These are phyloP conservation scores for Babesia divergens DNA, from an alignment of 169 alveolate genomes.

Conservation along the genomic window DNA sequence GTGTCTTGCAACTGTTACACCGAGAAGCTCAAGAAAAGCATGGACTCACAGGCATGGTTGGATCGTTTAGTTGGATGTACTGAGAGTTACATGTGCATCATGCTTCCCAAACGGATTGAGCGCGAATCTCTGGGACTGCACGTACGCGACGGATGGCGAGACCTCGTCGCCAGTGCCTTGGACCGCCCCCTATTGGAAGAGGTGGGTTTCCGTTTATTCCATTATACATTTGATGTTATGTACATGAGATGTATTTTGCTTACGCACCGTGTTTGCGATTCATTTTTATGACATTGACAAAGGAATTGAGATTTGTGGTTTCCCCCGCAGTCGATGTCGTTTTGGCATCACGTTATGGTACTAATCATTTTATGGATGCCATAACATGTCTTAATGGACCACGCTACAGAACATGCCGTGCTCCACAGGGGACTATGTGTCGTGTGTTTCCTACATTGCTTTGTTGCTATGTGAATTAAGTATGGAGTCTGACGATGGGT, in stretches of 20 bases:
- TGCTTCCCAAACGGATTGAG: constrained; percentile 75
- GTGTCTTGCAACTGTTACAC: constrained; percentile 59
- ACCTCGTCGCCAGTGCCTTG: constrained; percentile 56
- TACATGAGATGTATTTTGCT: too few relatives aligned
- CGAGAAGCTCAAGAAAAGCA: constrained; percentile 52
- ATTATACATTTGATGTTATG: too few relatives aligned
- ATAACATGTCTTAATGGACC: too few relatives aligned
- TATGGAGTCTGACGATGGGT: too few relatives aligned
- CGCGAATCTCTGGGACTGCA: constrained; percentile 67
- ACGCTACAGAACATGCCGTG: neutral
- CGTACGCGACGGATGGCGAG: constrained; percentile 78
- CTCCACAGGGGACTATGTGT: neutral
- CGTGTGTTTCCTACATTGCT: neutral
- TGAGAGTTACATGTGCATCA: constrained; percentile 75
- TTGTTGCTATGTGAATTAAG: neutral
- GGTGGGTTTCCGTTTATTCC: constrained; percentile 24
- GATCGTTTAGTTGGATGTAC: constrained; percentile 71
- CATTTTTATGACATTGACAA: too few relatives aligned
- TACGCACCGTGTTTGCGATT: too few relatives aligned
- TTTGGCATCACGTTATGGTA: neutral
- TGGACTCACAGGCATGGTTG: constrained; percentile 68
- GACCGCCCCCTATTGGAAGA: constrained; percentile 67
- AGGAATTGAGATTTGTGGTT: too few relatives aligned
- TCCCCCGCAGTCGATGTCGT: too few relatives aligned
- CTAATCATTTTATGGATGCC: too few relatives aligned